These are phyloP conservation scores for Coelastrella sp. DNA, from an alignment of 139 green algal species.

Conservation along the genomic window DNA sequence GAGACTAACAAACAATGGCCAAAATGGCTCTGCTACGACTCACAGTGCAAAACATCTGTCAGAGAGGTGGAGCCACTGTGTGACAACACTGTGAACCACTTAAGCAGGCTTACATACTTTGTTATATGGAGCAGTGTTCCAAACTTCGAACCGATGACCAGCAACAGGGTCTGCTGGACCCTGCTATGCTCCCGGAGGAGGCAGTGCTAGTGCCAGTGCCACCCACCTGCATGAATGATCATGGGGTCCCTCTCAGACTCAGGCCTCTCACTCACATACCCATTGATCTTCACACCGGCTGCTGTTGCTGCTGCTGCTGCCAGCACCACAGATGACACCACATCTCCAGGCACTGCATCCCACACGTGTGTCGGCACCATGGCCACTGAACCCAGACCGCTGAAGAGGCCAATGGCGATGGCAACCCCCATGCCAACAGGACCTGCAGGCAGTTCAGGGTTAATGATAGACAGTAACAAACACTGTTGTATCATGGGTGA, in stretches of 20 bases:
- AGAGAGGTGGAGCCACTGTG: no score
- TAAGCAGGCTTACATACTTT: no score
- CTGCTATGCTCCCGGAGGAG: no score
- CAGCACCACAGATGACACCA: constrained; percentile 27
- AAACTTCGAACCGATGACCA: no score
- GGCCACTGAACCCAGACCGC: constrained; percentile 18
- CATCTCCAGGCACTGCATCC: constrained; percentile 38
- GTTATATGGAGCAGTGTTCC: no score
- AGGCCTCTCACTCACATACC: neutral
- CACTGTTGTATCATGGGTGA: neutral
- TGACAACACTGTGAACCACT: no score
- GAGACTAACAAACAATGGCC: no score
- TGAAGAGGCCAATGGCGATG: constrained; percentile 37
- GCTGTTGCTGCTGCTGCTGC: constrained; percentile 36
- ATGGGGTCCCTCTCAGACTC: neutral
- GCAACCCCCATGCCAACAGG: constrained; percentile 34
- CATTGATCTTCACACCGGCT: constrained; percentile 20
- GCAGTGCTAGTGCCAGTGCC: no score
- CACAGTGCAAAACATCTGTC: no score
- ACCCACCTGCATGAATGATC: neutral
- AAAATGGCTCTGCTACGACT: no score
- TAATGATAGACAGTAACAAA: neutral
- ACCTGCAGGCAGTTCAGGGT: neutral
- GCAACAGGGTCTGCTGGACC: no score
- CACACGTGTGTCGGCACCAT: constrained; percentile 46